phyloP scores from a whole-genome alignment of 306 rosid species.

The Citrullus mucosospermus region DNA sequence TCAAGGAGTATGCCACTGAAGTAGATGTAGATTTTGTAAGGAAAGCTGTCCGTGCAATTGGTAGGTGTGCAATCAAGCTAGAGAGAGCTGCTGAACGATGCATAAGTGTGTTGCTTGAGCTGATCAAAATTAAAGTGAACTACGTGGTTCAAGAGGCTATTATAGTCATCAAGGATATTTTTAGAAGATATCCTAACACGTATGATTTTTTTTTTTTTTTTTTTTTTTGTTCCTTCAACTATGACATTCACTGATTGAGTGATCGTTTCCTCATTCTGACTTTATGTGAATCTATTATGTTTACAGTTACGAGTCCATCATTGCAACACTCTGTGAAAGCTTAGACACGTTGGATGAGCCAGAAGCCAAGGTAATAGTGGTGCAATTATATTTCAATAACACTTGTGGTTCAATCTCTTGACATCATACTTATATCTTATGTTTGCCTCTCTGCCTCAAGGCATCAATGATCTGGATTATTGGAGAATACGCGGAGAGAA shows the following conservation, averaged over 20 bases:
- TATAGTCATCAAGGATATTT: conserved; percentile 97
- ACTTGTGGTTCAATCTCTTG: not conserved
- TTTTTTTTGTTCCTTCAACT: not conserved
- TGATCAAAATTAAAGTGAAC: conserved; percentile 97
- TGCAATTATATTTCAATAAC: conserved; percentile 4
- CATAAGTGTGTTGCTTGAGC: conserved; percentile 94
- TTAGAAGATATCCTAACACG: conserved; percentile 99
- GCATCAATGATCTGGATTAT: conserved; percentile 99
- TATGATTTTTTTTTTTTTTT: conserved; percentile 18
- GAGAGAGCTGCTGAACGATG: conserved; percentile 99
- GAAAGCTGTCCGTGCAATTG: conserved; percentile 98
- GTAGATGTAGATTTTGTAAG: conserved; percentile 97
- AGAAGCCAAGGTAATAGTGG: conserved; percentile 79
- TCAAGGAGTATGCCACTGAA: conserved; percentile 98
- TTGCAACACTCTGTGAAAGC: conserved; percentile 97
- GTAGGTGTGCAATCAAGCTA: conserved; percentile 97
- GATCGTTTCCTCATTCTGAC: conserved; percentile 6
- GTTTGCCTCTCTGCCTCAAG: conserved; percentile 18
- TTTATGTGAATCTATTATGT: conserved; percentile 10
- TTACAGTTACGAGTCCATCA: conserved; percentile 88
- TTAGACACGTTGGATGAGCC: conserved; percentile 97
- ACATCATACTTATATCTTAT: not conserved
- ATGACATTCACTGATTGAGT: not conserved
- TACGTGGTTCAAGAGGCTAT: conserved; percentile 99
- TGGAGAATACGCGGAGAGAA: conserved; percentile 99